These are phyloP conservation scores for Abelmoschus esculentus DNA, from an alignment of 345 rosid genomes.

Conservation along the genomic window DNA sequence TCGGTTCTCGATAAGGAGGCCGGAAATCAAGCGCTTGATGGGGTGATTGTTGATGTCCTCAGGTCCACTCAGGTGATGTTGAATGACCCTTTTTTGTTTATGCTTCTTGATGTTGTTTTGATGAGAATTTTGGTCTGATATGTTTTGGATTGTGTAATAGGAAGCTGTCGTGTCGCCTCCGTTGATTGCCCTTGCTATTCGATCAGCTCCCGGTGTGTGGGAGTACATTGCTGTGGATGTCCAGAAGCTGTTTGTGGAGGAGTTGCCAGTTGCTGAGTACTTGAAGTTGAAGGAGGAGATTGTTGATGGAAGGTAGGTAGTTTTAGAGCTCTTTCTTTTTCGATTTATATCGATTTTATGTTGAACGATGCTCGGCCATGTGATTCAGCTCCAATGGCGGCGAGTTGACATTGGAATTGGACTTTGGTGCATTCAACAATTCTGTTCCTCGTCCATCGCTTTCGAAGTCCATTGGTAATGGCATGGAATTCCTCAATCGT, in stretches of 20 bases:
- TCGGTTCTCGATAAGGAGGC: constrained; percentile 39
- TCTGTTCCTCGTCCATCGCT: constrained; percentile 87
- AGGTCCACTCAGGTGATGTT: constrained; percentile 51
- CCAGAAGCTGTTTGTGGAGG: constrained; percentile 81
- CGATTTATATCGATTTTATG: background rate
- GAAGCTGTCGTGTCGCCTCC: constrained; percentile 85
- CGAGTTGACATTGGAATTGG: constrained; percentile 77
- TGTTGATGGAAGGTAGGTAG: constrained; percentile 69
- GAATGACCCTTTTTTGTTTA: background rate
- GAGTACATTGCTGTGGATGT: constrained; percentile 68
- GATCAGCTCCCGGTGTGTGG: constrained; percentile 97
- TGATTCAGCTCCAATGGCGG: constrained; percentile 54
- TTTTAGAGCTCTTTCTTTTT: background rate
- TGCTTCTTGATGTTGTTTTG: background rate
- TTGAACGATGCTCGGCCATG: background rate
- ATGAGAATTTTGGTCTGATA: background rate
- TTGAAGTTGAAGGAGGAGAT: constrained; percentile 93
- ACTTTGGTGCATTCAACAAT: constrained; percentile 84
- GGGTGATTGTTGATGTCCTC: constrained; percentile 60
- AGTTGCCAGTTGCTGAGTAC: constrained; percentile 63
- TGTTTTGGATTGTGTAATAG: constrained; percentile 23
- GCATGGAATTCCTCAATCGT: constrained; percentile 94
- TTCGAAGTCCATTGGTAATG: constrained; percentile 78
- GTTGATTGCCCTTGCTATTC: constrained; percentile 82
- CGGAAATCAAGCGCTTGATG: constrained; percentile 44